These are phyloP conservation scores for Brassica rapa DNA, from an alignment of 345 rosid genomes.

Conservation along the genomic window DNA sequence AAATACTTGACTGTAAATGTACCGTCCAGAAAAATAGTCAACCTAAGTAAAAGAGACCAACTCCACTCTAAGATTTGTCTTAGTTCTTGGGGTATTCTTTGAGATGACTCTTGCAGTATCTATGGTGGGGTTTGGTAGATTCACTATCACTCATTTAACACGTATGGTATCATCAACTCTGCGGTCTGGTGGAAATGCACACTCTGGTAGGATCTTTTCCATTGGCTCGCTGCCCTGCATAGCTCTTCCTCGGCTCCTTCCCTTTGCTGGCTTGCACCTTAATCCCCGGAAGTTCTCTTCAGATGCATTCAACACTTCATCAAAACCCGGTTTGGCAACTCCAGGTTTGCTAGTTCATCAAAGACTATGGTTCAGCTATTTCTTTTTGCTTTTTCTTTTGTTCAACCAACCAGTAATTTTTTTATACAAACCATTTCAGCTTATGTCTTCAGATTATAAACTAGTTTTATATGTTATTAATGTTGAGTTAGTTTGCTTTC, in stretches of 20 bases:
- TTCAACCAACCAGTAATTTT: not conserved
- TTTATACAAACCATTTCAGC: not conserved
- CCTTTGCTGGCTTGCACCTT: not conserved
- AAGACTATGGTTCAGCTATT: not conserved
- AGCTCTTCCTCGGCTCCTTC: not conserved
- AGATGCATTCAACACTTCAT: not conserved
- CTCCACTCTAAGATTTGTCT: not conserved
- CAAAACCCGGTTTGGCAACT: not conserved
- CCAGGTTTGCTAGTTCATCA: not conserved
- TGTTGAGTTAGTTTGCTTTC: too few relatives aligned
- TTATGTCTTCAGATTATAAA: not conserved
- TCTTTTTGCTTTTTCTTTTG: not conserved
- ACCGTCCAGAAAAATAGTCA: not conserved
- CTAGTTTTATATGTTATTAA: not conserved
- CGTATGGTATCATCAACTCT: not conserved
- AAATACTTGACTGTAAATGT: not conserved
- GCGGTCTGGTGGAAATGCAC: not conserved
- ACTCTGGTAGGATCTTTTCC: not conserved
- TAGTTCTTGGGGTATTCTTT: not conserved
- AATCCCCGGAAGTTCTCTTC: not conserved
- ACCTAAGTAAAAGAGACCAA: not conserved
- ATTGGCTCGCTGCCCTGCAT: not conserved
- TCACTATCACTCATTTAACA: not conserved
- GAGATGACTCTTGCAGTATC: constrained; percentile 6
- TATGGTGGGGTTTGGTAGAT: not conserved